phyloP scores from a whole-genome alignment of 441 rosid genomes.

The Pelargonium citronellum region DNA sequence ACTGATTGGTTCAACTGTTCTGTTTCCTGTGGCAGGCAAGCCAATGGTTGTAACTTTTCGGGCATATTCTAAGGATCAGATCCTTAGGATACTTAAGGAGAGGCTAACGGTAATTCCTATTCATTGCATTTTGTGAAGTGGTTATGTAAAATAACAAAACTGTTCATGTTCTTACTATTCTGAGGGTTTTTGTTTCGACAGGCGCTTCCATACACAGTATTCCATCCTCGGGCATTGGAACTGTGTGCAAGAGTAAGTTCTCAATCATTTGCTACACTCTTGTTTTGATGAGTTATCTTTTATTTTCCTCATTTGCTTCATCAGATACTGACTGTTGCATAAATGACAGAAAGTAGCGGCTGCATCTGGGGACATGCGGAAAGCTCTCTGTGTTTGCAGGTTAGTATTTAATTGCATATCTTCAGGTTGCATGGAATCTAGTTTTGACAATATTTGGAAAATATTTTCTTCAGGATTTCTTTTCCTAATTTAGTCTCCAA shows the following conservation, averaged over 20 bases:
- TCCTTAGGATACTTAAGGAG: conserved; percentile 63
- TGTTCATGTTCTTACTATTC: not conserved
- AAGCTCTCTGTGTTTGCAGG: conserved; percentile 90
- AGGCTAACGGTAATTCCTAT: conserved; percentile 60
- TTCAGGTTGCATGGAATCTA: not conserved
- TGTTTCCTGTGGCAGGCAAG: conserved; percentile 44
- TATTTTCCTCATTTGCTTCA: conserved; percentile 14
- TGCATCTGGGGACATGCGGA: conserved; percentile 93
- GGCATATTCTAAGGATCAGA: conserved; percentile 79
- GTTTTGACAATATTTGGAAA: no score
- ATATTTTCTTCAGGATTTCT: not conserved
- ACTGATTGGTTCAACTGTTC: conserved; percentile 11
- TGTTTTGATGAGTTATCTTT: conserved; percentile 2
- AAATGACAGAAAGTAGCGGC: conserved; percentile 78
- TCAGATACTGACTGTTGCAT: conserved; percentile 15
- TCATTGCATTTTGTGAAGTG: not conserved
- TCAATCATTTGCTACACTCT: not conserved
- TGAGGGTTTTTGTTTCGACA: conserved; percentile 19
- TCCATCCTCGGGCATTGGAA: conserved; percentile 79
- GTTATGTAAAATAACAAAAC: not conserved
- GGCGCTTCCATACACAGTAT: conserved; percentile 55
- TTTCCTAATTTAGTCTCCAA: not conserved
- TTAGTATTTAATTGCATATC: conserved; percentile 21
- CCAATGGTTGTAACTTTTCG: conserved; percentile 72
- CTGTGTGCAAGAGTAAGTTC: conserved; percentile 87